Evolutionary conservation across 2,329 filamentous ascomycete species (phyloP).

Genomic region (Trichoderma sp.): DNA sequence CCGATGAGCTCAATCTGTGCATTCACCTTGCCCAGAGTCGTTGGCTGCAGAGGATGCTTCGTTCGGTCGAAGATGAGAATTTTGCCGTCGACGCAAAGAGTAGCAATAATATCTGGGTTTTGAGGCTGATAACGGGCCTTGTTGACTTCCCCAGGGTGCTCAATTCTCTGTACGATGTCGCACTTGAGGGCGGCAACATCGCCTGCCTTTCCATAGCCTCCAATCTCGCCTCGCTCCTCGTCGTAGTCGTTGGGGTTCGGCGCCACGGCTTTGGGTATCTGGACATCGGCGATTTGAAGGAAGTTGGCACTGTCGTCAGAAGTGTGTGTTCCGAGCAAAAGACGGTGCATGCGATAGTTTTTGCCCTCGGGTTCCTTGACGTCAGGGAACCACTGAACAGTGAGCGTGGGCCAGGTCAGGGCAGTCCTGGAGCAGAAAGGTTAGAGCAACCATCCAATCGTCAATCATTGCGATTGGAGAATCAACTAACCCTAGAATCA

Average conservation of each 20-base stretch:
- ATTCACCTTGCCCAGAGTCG: conserved; percentile 60
- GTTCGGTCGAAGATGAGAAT: conserved; percentile 95
- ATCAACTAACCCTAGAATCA: conserved; percentile 71
- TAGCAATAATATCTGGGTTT: conserved; percentile 94
- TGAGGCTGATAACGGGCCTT: conserved; percentile 97
- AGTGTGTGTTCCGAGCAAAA: conserved; percentile 93
- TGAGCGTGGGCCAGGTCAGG: conserved; percentile 94
- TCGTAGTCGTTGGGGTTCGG: conserved; percentile 84
- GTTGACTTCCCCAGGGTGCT: conserved; percentile 95
- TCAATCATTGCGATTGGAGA: neutral
- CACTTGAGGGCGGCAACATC: conserved; percentile 77
- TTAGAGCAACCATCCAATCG: conserved; percentile 3
- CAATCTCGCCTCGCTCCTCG: conserved; percentile 87
- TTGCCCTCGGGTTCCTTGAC: conserved; percentile 84
- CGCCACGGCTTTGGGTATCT: conserved; percentile 75
- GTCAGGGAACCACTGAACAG: conserved; percentile 97
- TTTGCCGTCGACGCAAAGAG: conserved; percentile 80
- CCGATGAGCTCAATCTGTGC: conserved; percentile 83
- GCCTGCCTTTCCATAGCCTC: conserved; percentile 76
- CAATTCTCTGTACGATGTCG: conserved; percentile 90
- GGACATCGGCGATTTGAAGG: conserved; percentile 89
- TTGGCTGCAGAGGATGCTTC: conserved; percentile 79
- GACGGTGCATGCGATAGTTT: conserved; percentile 80
- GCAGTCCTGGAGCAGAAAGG: conserved; percentile 60
- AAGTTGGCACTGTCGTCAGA: conserved; percentile 83